phyloP scores from a whole-genome alignment of 1,284 basidiomycete genomes.

The Malassezia restricta region DNA sequence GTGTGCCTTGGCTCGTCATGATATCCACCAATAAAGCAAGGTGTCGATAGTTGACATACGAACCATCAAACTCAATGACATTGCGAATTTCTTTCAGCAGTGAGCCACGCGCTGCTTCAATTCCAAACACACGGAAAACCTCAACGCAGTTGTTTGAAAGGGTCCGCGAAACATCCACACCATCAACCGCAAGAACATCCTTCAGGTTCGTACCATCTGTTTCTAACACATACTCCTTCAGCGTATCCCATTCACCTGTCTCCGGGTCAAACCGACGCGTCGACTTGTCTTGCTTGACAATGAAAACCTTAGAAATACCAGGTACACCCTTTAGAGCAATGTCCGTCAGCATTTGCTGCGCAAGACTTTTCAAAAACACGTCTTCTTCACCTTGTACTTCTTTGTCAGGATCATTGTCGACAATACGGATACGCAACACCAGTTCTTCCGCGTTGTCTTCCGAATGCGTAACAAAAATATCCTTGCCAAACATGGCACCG shows the following conservation, averaged over 20 bases:
- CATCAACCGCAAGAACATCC: conserved; percentile 73
- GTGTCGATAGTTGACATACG: conserved; percentile 98
- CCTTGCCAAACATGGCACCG: conserved; percentile 84
- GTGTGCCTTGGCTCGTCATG: conserved; percentile 88
- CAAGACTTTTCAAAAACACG: conserved; percentile 86
- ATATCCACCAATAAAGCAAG: conserved; percentile 87
- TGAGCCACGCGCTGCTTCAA: conserved; percentile 87
- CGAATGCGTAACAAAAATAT: conserved; percentile 95
- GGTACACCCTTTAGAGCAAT: conserved; percentile 81
- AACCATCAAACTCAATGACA: conserved; percentile 98
- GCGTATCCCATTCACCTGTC: conserved; percentile 39
- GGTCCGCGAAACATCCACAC: conserved; percentile 80
- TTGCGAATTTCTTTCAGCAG: conserved; percentile 70
- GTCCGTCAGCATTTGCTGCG: conserved; percentile 91
- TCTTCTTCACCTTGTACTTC: conserved; percentile 90
- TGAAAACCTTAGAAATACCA: conserved; percentile 83
- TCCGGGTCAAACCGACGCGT: conserved; percentile 49
- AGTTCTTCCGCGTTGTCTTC: conserved; percentile 98
- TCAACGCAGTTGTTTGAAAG: conserved; percentile 97
- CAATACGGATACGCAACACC: conserved; percentile 81
- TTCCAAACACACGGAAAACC: conserved; percentile 89
- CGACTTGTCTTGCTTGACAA: conserved; percentile 67
- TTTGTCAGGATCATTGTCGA: conserved; percentile 76
- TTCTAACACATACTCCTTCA: conserved; percentile 81
- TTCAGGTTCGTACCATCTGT: conserved; percentile 63